These are phyloP conservation scores for Spinellus fusiger DNA, from an alignment of 192 early-diverging fungal genomes.

Conservation along the genomic window DNA sequence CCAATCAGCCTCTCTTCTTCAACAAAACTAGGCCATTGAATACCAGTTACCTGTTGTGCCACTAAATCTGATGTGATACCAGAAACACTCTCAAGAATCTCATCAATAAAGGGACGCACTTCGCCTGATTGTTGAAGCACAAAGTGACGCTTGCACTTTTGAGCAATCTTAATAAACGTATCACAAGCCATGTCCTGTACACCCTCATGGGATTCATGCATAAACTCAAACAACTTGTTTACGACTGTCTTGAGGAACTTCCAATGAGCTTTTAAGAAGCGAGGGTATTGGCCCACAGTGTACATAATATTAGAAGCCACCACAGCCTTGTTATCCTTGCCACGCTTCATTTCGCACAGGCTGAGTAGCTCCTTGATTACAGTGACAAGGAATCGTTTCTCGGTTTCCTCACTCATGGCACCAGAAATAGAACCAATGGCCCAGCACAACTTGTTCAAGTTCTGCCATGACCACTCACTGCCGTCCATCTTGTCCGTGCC, in stretches of 20 bases:
- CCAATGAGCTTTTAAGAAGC: slow-evolving; percentile 99
- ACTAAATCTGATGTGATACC: slow-evolving; percentile 85
- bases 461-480: slow-evolving; percentile 97
- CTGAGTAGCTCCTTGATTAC: slow-evolving; percentile 97
- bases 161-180: slow-evolving; percentile 98
- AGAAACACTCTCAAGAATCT: slow-evolving; percentile 80
- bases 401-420: slow-evolving; percentile 93
- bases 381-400: slow-evolving; percentile 95
- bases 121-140: slow-evolving; percentile 89
- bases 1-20: too few relatives aligned
- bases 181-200: slow-evolving; percentile 99
- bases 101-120: slow-evolving; percentile 89
- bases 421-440: slow-evolving; percentile 98
- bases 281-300: slow-evolving; percentile 99
- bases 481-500: slow-evolving; percentile 68
- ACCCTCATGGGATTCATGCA: slow-evolving; percentile 99
- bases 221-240: slow-evolving; percentile 99
- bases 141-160: slow-evolving; percentile 96
- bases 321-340: slow-evolving; percentile 99
- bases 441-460: slow-evolving; percentile 98
- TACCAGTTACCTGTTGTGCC: slow-evolving; percentile 60
- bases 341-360: slow-evolving; percentile 94
- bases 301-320: slow-evolving; percentile 99
- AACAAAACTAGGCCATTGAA: not conserved
- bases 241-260: slow-evolving; percentile 99